Evolutionary conservation across 345 rosid genomes (phyloP).

Genomic region (Barbarea vulgaris): DNA sequence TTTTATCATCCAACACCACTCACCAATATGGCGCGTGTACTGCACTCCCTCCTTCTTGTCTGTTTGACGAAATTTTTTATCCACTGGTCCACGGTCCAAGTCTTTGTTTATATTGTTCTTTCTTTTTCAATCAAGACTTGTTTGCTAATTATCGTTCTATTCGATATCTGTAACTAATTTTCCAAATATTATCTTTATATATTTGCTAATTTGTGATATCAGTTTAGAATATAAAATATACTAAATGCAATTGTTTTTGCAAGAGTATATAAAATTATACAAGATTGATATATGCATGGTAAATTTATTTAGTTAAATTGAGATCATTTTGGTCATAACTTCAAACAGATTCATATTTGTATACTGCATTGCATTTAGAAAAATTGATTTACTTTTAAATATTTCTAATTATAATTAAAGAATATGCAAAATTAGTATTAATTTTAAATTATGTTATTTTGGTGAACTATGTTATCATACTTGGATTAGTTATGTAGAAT

Average conservation of each 20-base stretch:
- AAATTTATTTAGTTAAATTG: neutral
- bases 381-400: neutral
- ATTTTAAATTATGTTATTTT: no score
- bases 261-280: neutral
- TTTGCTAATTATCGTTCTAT: neutral
- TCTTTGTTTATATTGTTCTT: neutral
- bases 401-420: no score
- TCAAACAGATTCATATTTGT: neutral
- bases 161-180: neutral
- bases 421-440: no score
- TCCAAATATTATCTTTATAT: neutral
- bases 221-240: neutral
- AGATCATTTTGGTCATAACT: neutral
- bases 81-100: conserved; percentile 8
- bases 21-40: conserved; percentile 12
- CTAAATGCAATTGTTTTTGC: neutral
- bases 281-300: neutral
- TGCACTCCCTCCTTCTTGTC: neutral
- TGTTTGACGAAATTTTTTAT: neutral
- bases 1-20: conserved; percentile 15
- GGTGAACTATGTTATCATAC: neutral
- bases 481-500: neutral
- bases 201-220: neutral
- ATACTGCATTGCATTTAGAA: neutral
- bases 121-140: neutral